Conservation (phyloP, 768 basidiomycete species). For the Leucogyrophana mollusca region DNA sequence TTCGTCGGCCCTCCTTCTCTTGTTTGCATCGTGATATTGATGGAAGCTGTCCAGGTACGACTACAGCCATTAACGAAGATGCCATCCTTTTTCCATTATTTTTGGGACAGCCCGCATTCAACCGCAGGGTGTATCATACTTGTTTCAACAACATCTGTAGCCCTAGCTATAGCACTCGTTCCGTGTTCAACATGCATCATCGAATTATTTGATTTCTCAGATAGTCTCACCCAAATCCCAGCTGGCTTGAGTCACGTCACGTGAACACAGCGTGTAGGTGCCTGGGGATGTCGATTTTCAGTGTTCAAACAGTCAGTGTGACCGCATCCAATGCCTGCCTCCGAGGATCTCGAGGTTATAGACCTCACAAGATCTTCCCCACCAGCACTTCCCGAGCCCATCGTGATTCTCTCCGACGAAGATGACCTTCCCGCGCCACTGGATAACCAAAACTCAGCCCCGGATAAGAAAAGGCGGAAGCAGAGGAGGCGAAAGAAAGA, state of each 20-base stretch:
- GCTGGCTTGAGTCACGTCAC: no score
- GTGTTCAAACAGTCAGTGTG: no score
- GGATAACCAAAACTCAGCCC: slow-evolving; percentile 5
- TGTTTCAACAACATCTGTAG: slow-evolving; percentile 17
- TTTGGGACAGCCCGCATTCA: slow-evolving; percentile 9
- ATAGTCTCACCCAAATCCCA: no score
- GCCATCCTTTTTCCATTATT: not conserved
- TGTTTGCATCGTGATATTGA: slow-evolving; percentile 5
- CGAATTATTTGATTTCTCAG: no score
- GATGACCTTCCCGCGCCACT: slow-evolving; percentile 6
- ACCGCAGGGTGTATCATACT: slow-evolving; percentile 4
- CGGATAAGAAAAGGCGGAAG: slow-evolving; percentile 22
- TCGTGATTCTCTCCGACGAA: slow-evolving; percentile 29
- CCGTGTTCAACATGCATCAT: slow-evolving; percentile 9
- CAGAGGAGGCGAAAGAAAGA: slow-evolving; percentile 24
- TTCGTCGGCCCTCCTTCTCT: slow-evolving; percentile 30
- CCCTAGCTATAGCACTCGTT: not conserved
- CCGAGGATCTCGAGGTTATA: slow-evolving; percentile 14
- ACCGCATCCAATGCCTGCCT: no score
- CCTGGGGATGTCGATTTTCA: no score
- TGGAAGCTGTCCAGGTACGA: slow-evolving; percentile 41
- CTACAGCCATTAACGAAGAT: slow-evolving; percentile 33
- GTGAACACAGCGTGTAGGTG: no score
- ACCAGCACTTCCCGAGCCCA: slow-evolving; percentile 17
- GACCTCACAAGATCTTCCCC: slow-evolving; percentile 31